Evolutionary conservation across 371 early-diverging fungal genomes (phyloP), one percentile per base, ranked within the genome.

Genomic region (Apophysomyces sp.): DNA sequence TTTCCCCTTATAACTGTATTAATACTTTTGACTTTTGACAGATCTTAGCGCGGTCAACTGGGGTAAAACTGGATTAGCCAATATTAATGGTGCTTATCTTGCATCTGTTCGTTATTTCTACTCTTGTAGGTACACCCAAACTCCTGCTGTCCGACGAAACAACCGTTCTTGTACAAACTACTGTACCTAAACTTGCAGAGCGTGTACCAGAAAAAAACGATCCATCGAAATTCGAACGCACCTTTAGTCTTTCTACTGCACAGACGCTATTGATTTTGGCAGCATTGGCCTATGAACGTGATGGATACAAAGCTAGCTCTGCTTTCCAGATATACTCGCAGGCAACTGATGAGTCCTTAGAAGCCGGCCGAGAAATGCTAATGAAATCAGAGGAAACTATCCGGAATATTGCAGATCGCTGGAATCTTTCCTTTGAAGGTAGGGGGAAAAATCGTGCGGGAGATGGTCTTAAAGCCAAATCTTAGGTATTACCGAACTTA

Each of bases 401-500:
- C 36, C 41, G 61, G 9, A 32, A 54, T 1, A 52, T 69, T 37
- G 60, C 63, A 24, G 6, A 52, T 2, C 55, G 40, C 2, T 69
- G 71, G 53, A 69, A 72, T 4, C 60, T 80, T 61, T 65, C 61
- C 1, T 80, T 80, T 61, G 55, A 58, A 24, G 62, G 62, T 56
- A 62, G 30, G 24, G 15, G 18, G n/a, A n/a, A n/a, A n/a, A n/a
- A n/a, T n/a, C n/a, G n/a, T n/a, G n/a, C n/a, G n/a, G n/a, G n/a
- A n/a, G n/a, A n/a, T n/a, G n/a, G n/a, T n/a, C 30, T 4, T 13
- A 8, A 30, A 27, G 18, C 18, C 31, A 9, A 9, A 5, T 34
- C 28, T 21, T 16, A 52, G 79, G 79, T 2, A 56, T 80, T 34
- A 69, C 77, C 49, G 80, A 80, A 27, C 61, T 80, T 34, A 77